These are phyloP conservation scores for Tuber magnatum DNA, from an alignment of 495 filamentous ascomycete species.

Conservation along the genomic window DNA sequence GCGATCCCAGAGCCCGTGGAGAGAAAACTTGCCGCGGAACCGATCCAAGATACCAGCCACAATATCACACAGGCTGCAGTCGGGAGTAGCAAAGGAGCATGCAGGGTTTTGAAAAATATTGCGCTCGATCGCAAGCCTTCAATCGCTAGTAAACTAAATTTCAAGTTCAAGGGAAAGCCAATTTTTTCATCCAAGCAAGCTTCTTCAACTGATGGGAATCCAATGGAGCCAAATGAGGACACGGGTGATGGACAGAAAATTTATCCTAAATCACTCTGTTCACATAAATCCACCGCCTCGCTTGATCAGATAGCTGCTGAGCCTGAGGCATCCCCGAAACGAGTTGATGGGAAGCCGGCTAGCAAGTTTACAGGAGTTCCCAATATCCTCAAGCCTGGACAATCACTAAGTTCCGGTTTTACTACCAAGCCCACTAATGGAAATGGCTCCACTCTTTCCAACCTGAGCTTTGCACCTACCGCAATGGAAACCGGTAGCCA, in stretches of 20 bases:
- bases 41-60: fast-evolving
- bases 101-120: background rate
- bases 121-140: background rate
- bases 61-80: background rate
- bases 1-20: background rate
- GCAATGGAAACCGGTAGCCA: background rate
- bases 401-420: background rate
- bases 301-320: background rate
- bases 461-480: background rate
- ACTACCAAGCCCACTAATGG: background rate
- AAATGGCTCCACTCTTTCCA: background rate
- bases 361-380: background rate
- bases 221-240: no score
- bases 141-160: background rate
- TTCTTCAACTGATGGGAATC: background rate
- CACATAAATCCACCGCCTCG: background rate
- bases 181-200: background rate
- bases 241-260: background rate
- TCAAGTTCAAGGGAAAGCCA: background rate
- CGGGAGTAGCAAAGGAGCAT: background rate
- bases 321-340: background rate
- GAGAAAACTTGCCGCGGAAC: no score
- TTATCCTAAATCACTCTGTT: background rate
- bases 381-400: background rate
- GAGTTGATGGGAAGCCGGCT: background rate